Evolutionary conservation across 2,329 filamentous ascomycete species (phyloP).

Genomic region (Fusarium sambucinum): DNA sequence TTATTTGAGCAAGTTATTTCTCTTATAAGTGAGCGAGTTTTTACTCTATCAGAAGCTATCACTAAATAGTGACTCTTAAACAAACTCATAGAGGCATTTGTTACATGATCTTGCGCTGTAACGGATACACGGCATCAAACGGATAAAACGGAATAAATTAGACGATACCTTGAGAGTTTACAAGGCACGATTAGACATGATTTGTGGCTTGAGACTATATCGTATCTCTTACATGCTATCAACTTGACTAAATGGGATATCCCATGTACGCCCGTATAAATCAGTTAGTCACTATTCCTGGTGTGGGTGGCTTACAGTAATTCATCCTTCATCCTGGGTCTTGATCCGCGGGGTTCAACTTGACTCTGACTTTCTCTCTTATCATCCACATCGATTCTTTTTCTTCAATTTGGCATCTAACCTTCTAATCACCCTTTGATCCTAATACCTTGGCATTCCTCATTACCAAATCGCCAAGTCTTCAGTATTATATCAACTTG

Average conservation of each 20-base stretch:
- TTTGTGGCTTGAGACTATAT: neutral
- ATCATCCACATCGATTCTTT: conserved; percentile 10
- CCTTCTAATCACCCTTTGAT: neutral
- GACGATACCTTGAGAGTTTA: neutral
- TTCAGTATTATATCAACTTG: conserved; percentile 24
- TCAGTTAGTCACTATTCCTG: neutral
- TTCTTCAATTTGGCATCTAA: neutral
- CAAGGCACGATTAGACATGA: neutral
- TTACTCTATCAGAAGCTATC: neutral
- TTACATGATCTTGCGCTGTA: neutral
- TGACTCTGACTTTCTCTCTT: neutral
- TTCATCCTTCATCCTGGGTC: neutral
- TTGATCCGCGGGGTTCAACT: conserved; percentile 8
- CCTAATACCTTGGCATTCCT: neutral
- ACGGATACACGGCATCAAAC: conserved; percentile 37
- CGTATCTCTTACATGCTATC: neutral
- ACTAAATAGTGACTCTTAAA: neutral
- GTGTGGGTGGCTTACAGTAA: conserved; percentile 14
- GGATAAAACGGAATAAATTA: conserved; percentile 26
- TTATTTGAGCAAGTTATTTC: conserved; percentile 56
- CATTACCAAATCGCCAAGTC: neutral
- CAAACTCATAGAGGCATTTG: neutral
- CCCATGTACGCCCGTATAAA: neutral
- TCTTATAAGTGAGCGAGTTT: conserved; percentile 32
- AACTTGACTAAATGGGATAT: neutral